Percentiles rank a stretch among this genome's conserved stretches.
Evolutionary conservation across 2,329 filamentous ascomycete species (phyloP).

Genomic region (Mariannaea sp.): DNA sequence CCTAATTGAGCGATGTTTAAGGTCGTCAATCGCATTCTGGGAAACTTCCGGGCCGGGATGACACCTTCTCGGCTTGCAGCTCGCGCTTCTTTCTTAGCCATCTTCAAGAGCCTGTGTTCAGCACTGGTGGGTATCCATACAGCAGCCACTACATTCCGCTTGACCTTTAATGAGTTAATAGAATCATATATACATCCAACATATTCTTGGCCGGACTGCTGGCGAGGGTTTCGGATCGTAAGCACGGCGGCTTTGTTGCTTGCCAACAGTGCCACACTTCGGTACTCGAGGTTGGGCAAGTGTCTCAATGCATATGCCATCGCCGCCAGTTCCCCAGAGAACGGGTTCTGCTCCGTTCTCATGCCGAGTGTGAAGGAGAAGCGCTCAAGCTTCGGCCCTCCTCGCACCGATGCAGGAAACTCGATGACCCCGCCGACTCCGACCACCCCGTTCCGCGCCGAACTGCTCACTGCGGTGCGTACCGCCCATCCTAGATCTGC

Average conservation of each 20-base stretch:
- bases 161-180: slow-evolving; percentile 9
- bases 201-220: slow-evolving; percentile 30
- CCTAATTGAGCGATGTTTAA: slow-evolving; percentile 13
- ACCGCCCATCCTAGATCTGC: slow-evolving; percentile 11
- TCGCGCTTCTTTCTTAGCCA: slow-evolving; percentile 16
- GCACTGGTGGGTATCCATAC: slow-evolving; percentile 15
- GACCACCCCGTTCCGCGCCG: slow-evolving; percentile 24
- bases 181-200: slow-evolving; percentile 26
- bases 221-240: slow-evolving; percentile 20
- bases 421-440: slow-evolving; percentile 21
- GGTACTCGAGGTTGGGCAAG: slow-evolving; percentile 10
- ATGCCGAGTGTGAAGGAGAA: slow-evolving; percentile 28
- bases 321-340: slow-evolving; percentile 24
- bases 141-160: slow-evolving; percentile 14
- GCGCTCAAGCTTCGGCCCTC: slow-evolving; percentile 9
- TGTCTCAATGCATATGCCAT: slow-evolving; percentile 22
- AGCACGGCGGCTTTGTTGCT: slow-evolving; percentile 27
- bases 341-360: slow-evolving; percentile 28
- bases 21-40: slow-evolving; percentile 20
- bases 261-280: slow-evolving; percentile 18
- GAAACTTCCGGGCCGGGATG: slow-evolving; percentile 13
- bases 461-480: slow-evolving; percentile 25
- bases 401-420: slow-evolving; percentile 2
- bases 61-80: slow-evolving; percentile 13
- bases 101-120: slow-evolving; percentile 14